These are phyloP conservation scores for Psilocybe tampanensis DNA, from an alignment of 768 basidiomycete genomes.

Conservation along the genomic window DNA sequence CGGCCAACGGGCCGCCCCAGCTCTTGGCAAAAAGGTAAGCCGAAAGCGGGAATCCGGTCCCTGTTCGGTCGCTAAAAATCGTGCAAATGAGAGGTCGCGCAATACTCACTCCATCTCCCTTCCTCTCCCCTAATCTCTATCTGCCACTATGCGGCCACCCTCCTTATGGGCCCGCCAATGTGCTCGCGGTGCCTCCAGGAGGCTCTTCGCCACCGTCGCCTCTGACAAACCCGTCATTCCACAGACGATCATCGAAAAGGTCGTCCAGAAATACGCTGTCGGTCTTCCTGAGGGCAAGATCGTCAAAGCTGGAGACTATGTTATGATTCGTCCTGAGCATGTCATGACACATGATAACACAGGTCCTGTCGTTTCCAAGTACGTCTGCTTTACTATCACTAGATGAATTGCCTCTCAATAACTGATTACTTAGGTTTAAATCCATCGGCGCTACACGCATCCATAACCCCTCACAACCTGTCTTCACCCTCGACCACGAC, in stretches of 20 bases:
- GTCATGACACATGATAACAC: constrained; percentile 99
- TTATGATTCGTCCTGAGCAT: constrained; percentile 98
- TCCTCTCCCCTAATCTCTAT: background rate
- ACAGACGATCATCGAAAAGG: constrained; percentile 95
- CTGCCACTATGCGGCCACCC: constrained; percentile 24
- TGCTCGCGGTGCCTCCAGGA: constrained; percentile 15
- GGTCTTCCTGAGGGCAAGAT: constrained; percentile 76
- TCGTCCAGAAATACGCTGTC: constrained; percentile 97
- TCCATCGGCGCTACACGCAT: constrained; percentile 91
- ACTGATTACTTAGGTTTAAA: constrained; percentile 67
- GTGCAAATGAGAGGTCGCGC: background rate
- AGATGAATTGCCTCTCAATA: background rate
- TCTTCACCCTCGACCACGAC: constrained; percentile 98
- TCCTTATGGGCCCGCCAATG: constrained; percentile 22
- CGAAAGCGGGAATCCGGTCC: background rate
- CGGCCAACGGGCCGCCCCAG: background rate
- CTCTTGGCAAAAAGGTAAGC: background rate
- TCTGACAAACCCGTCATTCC: constrained; percentile 37
- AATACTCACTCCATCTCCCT: background rate
- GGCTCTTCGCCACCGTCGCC: constrained; percentile 29
- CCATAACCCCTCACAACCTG: constrained; percentile 78
- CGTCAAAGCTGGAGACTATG: constrained; percentile 96
- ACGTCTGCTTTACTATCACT: constrained; percentile 29
- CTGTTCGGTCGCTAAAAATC: constrained; percentile 1
- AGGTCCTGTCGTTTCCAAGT: constrained; percentile 98